Evolutionary conservation across 495 filamentous ascomycete species (phyloP).

Genomic region (Penicillium bialowiezense): DNA sequence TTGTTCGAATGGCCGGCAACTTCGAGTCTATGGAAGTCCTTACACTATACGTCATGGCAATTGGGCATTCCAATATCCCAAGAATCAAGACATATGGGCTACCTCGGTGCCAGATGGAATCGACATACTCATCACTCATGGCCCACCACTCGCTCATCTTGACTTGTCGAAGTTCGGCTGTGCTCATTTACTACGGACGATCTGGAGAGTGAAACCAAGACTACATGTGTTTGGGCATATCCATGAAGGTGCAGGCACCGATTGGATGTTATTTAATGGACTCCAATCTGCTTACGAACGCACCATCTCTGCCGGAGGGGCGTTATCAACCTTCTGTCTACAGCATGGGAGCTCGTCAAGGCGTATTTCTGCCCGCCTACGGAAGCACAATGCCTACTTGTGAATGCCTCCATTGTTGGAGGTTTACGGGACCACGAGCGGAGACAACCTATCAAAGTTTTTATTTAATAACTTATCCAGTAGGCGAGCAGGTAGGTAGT

Average conservation of each 20-base stretch:
- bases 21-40: conserved; percentile 55
- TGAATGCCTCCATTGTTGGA: conserved; percentile 24
- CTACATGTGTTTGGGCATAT: conserved; percentile 79
- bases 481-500: not conserved
- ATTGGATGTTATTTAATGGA: conserved; percentile 19
- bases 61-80: conserved; percentile 49
- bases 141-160: conserved; percentile 55
- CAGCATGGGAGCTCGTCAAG: conserved; percentile 12
- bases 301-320: conserved; percentile 15
- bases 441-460: conserved; percentile 12
- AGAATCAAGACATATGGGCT: conserved; percentile 23
- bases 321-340: conserved; percentile 14
- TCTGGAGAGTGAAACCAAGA: conserved; percentile 64
- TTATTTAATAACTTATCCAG: conserved; percentile 10
- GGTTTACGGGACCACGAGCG: conserved; percentile 25
- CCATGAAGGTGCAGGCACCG: conserved; percentile 58
- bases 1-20: conserved; percentile 47
- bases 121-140: conserved; percentile 76
- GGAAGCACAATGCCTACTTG: conserved; percentile 26
- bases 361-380: not conserved
- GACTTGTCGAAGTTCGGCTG: conserved; percentile 62
- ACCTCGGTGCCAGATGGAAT: conserved; percentile 56
- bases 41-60: conserved; percentile 49
- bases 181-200: conserved; percentile 54
- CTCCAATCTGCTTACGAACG: conserved; percentile 21